These are phyloP conservation scores for Paramarasmius palmivorus DNA, from an alignment of 1,284 basidiomycete genomes.

Conservation along the genomic window DNA sequence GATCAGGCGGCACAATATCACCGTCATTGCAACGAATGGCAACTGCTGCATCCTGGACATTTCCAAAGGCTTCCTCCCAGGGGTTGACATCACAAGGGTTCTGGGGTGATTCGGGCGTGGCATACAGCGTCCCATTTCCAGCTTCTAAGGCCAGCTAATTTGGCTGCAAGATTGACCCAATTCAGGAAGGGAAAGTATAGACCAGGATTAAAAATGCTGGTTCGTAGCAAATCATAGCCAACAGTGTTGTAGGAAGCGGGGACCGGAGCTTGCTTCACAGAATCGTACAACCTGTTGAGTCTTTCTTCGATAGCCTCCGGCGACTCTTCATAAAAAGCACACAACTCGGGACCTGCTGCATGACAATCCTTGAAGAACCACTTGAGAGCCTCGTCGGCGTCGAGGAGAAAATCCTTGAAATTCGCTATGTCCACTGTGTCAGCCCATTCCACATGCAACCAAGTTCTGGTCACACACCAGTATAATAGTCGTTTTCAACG, in stretches of 20 bases:
- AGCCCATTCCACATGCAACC: slow-evolving; percentile 10
- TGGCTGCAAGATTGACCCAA: slow-evolving; percentile 12
- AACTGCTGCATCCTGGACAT: slow-evolving; percentile 5
- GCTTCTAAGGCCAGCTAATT: slow-evolving; percentile 13
- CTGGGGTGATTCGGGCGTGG: slow-evolving; percentile 7
- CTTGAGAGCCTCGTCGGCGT: slow-evolving; percentile 27
- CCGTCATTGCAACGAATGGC: slow-evolving; percentile 19
- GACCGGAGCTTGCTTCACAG: slow-evolving; percentile 11
- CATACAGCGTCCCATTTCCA: slow-evolving; percentile 17
- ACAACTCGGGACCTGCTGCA: slow-evolving; percentile 21
- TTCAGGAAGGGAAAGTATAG: slow-evolving; percentile 15
- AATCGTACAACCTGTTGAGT: no score
- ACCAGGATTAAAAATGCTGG: slow-evolving; percentile 7
- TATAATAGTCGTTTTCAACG: slow-evolving; percentile 33
- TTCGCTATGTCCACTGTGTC: slow-evolving; percentile 14
- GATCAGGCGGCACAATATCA: slow-evolving; percentile 1
- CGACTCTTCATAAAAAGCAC: slow-evolving; percentile 28
- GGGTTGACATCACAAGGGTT: not conserved
- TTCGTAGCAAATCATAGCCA: slow-evolving; percentile 14
- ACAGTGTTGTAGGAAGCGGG: slow-evolving; percentile 16
- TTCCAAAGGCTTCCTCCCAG: not conserved
- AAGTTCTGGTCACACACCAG: slow-evolving; percentile 16
- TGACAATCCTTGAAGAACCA: slow-evolving; percentile 25
- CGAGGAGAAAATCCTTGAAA: slow-evolving; percentile 25
- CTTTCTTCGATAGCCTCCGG: slow-evolving; percentile 23